Base-by-base conservation (phyloP, 371 early-diverging fungal species). In the Rhizomucor miehei region DNA sequence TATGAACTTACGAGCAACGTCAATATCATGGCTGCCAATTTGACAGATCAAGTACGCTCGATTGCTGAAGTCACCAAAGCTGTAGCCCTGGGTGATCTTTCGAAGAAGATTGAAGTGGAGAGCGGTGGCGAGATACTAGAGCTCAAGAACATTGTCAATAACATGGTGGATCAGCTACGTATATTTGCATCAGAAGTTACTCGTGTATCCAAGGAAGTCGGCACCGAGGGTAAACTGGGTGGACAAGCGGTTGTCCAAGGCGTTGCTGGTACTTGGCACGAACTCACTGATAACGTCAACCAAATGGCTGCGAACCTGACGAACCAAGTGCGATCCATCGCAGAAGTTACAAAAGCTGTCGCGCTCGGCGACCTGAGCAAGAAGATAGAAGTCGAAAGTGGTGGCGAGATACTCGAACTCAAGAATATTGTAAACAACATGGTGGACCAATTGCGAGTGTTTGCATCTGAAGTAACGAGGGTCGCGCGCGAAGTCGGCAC, bases 1-100 rank as follows among this genome's bases (percentile, higher is more conserved):
- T 71, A 71, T 39, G 80, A 78, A 20, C 67, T 84, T 16, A 84
- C 85, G 1, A 73, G 77, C 46, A 81, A 76, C 44, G 78, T 82
- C 48, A 82, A 82, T 38, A 69, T 63, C 60, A 54, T 63, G 58
- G 57, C 56, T 5, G 52, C 52, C 51, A 82, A 82, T 40, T 45
- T 82, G 10, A 82, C 82, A 9, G 60, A 63, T 21, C 82, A 82
- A 54, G 80, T 81, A 8, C 55, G 61, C 4, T 67, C 71, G n/a
- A 82, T 82, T 43, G 80, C 80, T 8, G 63, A 59, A 11, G 83
- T 82, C 16, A 77, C 74, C 2, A 82, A 66, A 16, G 83, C 83
- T 2, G 75, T 82, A 1, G 78, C 83, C 0, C 39, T 49, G 1
- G 83, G 83, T 44, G 80, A 82, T 52, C 59, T 76, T 6, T 56